Conservation (phyloP, 2,329 filamentous ascomycete species). For the Apiospora aurea region DNA sequence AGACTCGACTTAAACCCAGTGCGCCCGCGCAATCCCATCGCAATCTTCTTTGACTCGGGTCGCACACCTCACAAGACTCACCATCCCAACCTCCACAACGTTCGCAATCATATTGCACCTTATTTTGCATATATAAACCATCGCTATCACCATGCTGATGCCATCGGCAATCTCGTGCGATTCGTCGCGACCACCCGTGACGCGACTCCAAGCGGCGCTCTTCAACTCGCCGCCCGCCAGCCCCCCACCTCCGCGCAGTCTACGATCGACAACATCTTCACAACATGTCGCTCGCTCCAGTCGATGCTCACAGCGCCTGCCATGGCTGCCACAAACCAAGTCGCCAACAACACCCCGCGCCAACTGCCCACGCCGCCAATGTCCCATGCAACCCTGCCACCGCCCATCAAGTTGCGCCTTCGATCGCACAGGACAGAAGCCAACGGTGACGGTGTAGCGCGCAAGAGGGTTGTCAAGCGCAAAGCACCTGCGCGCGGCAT, state of each 20-base stretch:
- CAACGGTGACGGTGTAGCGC: constrained; percentile 41
- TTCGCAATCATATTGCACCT: not conserved
- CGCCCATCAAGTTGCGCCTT: constrained; percentile 62
- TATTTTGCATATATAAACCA: not conserved
- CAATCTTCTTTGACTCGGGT: constrained; percentile 22
- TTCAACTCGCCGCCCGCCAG: constrained; percentile 67
- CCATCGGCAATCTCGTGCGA: constrained; percentile 67
- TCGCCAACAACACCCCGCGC: constrained; percentile 32
- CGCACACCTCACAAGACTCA: constrained; percentile 19
- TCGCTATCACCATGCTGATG: constrained; percentile 57
- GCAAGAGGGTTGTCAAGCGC: constrained; percentile 62
- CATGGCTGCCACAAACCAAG: constrained; percentile 32
- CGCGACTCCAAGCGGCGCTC: constrained; percentile 55
- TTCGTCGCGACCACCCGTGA: constrained; percentile 54
- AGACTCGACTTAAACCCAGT: constrained; percentile 17
- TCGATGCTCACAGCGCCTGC: constrained; percentile 57
- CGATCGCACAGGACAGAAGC: constrained; percentile 52
- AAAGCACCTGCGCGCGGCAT: constrained; percentile 50
- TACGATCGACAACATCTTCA: constrained; percentile 62
- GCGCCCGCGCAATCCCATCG: constrained; percentile 23
- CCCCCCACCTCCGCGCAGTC: constrained; percentile 54
- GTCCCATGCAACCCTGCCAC: constrained; percentile 49
- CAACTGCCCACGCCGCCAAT: constrained; percentile 65
- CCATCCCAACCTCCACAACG: not conserved
- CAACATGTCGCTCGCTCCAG: constrained; percentile 67